Conservation (phyloP, 202 grass and related monocot genomes). For the Hordeum pubiflorum region DNA sequence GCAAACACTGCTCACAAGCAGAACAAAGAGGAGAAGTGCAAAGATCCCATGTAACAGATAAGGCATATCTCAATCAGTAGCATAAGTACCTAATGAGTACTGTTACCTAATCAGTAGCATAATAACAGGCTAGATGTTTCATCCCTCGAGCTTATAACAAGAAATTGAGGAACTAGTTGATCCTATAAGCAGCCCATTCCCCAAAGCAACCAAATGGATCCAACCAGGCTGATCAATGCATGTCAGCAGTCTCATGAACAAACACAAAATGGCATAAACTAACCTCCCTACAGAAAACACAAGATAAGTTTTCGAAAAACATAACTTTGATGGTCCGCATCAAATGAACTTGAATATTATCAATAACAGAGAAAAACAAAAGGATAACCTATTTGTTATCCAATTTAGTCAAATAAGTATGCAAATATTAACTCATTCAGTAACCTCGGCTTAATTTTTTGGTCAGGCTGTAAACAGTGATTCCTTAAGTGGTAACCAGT, state of each 20-base stretch:
- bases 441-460: not conserved
- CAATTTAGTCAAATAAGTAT: not conserved
- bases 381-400: not conserved
- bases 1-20: not conserved
- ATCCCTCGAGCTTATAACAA: not conserved
- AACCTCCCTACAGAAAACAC: not conserved
- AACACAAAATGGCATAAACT: not conserved
- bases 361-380: not conserved
- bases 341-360: not conserved
- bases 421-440: not conserved
- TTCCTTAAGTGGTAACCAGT: not conserved
- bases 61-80: not conserved
- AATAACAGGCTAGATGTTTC: not conserved
- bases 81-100: not conserved
- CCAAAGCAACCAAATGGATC: not conserved
- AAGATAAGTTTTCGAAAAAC: not conserved
- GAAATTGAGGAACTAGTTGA: not conserved
- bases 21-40: not conserved
- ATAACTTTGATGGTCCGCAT: not conserved
- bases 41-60: not conserved
- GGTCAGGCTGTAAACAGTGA: not conserved
- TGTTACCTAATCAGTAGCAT: not conserved
- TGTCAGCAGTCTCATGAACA: not conserved
- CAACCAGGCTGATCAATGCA: not conserved
- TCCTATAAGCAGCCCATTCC: not conserved